Evolutionary conservation across 2,329 filamentous ascomycete genomes (phyloP).

Genomic region (Monilinia laxa): DNA sequence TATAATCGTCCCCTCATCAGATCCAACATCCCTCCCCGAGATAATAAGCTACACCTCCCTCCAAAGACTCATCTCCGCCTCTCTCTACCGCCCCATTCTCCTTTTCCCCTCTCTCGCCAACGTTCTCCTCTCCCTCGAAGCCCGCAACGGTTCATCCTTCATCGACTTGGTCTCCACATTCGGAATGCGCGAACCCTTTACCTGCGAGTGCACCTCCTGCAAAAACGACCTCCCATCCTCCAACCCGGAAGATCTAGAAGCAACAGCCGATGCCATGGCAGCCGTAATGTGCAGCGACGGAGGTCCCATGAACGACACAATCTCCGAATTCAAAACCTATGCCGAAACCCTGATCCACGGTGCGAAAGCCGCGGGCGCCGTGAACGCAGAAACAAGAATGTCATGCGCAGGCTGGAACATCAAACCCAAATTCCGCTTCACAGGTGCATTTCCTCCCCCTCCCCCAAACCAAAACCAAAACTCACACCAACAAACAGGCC

Average conservation of each 20-base stretch:
- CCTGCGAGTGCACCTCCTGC: constrained; percentile 13
- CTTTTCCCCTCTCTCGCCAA: constrained; percentile 37
- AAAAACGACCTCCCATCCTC: constrained; percentile 13
- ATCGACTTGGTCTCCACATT: constrained; percentile 23
- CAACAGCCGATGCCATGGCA: constrained; percentile 31
- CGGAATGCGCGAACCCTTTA: constrained; percentile 26
- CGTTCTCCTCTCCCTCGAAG: constrained; percentile 36
- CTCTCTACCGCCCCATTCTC: constrained; percentile 38
- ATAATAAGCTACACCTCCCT: constrained; percentile 39
- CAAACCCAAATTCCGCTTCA: constrained; percentile 38
- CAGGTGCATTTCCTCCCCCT: constrained; percentile 24
- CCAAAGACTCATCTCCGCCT: constrained; percentile 32
- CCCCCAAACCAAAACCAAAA: background rate
- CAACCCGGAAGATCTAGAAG: constrained; percentile 28
- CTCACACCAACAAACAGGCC: constrained; percentile 30
- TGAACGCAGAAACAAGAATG: constrained; percentile 44
- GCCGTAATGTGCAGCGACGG: constrained; percentile 39
- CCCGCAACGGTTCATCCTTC: constrained; percentile 48
- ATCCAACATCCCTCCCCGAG: constrained; percentile 27
- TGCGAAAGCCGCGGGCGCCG: constrained; percentile 47
- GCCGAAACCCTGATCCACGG: constrained; percentile 34
- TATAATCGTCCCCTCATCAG: constrained; percentile 30
- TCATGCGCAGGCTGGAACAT: constrained; percentile 40
- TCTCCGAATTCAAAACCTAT: constrained; percentile 36
- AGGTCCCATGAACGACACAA: constrained; percentile 26